Evolutionary conservation across 192 early-diverging fungal genomes (phyloP), one percentile per base, ranked within the genome.

Genomic region (Coemansia nantahalensis): DNA sequence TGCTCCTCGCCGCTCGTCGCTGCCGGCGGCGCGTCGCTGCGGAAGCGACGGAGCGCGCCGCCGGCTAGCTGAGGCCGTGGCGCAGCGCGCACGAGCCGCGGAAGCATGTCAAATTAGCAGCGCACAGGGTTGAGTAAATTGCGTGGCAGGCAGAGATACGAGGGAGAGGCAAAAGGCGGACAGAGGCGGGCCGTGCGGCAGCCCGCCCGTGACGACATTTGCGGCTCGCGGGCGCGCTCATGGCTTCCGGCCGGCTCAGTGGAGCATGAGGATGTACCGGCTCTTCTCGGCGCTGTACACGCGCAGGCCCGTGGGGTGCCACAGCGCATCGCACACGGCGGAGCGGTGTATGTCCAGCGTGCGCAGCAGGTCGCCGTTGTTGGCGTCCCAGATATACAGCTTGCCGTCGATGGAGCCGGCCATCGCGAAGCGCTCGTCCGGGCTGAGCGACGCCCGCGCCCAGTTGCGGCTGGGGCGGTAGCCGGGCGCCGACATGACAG

Each of bases 381-480:
- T 75, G 37, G 58, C 53, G 52, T 90, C 83, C 93, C 93, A 95
- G 39, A 94, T 70, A 68, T 79, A 91, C 14, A 97, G 56, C 9
- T 68, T 70, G 14, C 93, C 95, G 65, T 91, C 90, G 56, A 62
- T 61, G 28, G 87, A 87, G 39, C 94, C 94, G 3, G 92, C 88
- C 34, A 85, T 83, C 13, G 92, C 84, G 67, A 83, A 91, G 45
- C 65, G 74, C 33, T 87, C 90, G 76, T 97, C 94, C 34, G 92
- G 89, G 68, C 94, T 92, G 49, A 68, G 69, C 46, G 69, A 62
- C 11, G 91, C 89, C 39, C 88, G 83, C 16, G 90, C 81, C 92
- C 92, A 98, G 69, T 94, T 98, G 48, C 85, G 79, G 7, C 85
- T 88, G 44, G 84, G 86, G 45, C 84, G 83, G 78, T 90, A 98